These are phyloP conservation scores for Cichorium intybus DNA, from an alignment of 140 eudicot species.

Conservation along the genomic window DNA sequence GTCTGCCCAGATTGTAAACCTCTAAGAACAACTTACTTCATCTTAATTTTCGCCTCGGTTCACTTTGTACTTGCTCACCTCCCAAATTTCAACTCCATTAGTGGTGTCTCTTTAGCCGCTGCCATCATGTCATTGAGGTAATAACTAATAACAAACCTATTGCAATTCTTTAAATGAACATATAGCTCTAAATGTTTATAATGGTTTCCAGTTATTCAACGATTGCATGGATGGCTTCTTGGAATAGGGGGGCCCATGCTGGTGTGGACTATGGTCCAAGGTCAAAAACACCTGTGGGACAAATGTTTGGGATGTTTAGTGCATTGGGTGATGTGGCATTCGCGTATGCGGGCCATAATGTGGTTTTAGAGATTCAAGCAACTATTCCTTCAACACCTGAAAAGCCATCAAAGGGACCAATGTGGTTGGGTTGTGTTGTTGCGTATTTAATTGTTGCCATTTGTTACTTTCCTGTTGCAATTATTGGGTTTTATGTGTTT, in stretches of 20 bases:
- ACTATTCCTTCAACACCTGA: conserved; percentile 82
- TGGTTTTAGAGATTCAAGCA: conserved; percentile 75
- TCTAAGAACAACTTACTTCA: conserved; percentile 47
- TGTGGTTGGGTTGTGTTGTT: conserved; percentile 71
- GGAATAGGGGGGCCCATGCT: conserved; percentile 34
- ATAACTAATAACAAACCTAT: neutral
- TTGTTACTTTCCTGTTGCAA: conserved; percentile 72
- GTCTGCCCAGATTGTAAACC: conserved; percentile 49
- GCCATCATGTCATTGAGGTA: conserved; percentile 77
- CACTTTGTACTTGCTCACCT: conserved; percentile 70
- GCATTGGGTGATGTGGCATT: conserved; percentile 75
- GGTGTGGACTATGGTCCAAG: conserved; percentile 45
- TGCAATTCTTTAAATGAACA: neutral
- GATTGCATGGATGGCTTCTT: conserved; percentile 64
- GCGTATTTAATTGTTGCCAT: conserved; percentile 60
- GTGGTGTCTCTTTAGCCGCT: conserved; percentile 58
- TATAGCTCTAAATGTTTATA: conserved; percentile 5
- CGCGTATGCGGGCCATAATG: conserved; percentile 76
- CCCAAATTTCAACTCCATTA: conserved; percentile 65
- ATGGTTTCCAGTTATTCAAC: conserved; percentile 50
- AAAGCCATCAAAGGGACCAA: conserved; percentile 57
- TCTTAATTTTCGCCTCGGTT: conserved; percentile 61
- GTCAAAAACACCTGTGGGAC: conserved; percentile 14
- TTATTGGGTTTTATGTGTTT: conserved; percentile 49
- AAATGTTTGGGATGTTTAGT: conserved; percentile 41